Evolutionary conservation across 192 early-diverging fungal genomes (phyloP).

Genomic region (Coemansia sp.): DNA sequence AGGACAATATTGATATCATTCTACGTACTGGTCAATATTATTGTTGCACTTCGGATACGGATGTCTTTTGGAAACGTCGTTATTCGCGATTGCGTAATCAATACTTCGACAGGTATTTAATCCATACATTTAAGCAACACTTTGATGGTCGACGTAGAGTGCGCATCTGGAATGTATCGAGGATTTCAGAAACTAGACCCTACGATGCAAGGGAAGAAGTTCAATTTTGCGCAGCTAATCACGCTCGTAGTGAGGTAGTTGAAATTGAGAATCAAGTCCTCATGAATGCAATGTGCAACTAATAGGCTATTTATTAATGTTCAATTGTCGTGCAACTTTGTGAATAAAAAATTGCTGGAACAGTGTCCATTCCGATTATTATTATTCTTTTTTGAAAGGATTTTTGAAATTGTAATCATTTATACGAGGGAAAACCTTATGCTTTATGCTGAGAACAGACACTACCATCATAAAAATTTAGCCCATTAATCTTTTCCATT

Average conservation of each 20-base stretch:
- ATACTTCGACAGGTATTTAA: conserved; percentile 28
- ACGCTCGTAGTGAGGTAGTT: conserved; percentile 47
- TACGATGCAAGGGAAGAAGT: conserved; percentile 25
- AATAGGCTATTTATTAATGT: neutral
- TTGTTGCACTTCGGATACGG: conserved; percentile 54
- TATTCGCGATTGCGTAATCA: conserved; percentile 29
- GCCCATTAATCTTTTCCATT: neutral
- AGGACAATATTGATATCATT: conserved; percentile 31
- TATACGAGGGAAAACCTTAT: too few species aligned
- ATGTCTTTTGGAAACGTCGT: conserved; percentile 30
- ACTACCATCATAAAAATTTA: too few species aligned
- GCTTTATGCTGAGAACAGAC: too few species aligned
- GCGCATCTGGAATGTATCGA: conserved; percentile 47
- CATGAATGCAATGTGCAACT: conserved; percentile 29
- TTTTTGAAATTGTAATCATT: too few species aligned
- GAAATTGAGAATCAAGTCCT: conserved; percentile 52
- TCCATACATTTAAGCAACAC: conserved; percentile 11
- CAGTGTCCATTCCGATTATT: neutral
- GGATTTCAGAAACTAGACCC: conserved; percentile 30
- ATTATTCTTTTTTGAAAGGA: too few species aligned
- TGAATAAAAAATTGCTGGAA: neutral
- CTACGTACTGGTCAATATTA: conserved; percentile 56
- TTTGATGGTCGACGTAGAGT: conserved; percentile 7
- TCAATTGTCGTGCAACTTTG: neutral
- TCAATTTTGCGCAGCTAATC: conserved; percentile 48